A percentile compares a stretch with the other conserved stretches of the same genome.
Conservation (phyloP, 768 basidiomycete species). For the Albatrellus ellisii region DNA sequence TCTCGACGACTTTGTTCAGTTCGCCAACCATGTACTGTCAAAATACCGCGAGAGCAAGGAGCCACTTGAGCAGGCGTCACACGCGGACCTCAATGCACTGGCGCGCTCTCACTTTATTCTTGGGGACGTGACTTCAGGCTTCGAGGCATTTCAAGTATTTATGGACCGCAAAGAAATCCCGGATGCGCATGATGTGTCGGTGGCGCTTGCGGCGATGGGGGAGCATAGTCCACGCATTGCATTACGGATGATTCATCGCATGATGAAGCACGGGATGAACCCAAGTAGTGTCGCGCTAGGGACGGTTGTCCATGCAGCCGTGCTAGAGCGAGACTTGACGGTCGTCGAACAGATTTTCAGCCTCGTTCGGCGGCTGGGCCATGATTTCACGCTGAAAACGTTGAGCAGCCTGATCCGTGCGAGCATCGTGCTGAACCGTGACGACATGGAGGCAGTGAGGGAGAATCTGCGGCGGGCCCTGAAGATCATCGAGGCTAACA, state of each 20-base stretch:
- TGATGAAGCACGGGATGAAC: constrained; percentile 32
- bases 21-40: constrained; percentile 32
- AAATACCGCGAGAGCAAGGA: constrained; percentile 30
- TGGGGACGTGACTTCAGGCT: constrained; percentile 32
- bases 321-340: constrained; percentile 27
- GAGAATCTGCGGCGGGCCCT: constrained; percentile 29
- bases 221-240: constrained; percentile 34
- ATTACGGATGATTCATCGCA: constrained; percentile 32
- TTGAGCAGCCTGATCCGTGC: constrained; percentile 18
- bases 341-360: constrained; percentile 31
- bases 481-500: constrained; percentile 27
- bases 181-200: constrained; percentile 53
- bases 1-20: constrained; percentile 20
- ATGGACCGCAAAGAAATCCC: constrained; percentile 37
- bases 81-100: constrained; percentile 41
- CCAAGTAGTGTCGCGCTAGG: constrained; percentile 47
- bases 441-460: constrained; percentile 16
- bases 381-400: constrained; percentile 34
- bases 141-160: constrained; percentile 33
- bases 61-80: constrained; percentile 34
- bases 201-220: constrained; percentile 43
- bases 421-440: constrained; percentile 14
- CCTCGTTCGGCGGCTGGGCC: constrained; percentile 24
- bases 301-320: constrained; percentile 48
- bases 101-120: constrained; percentile 51